Percentiles rank a stretch among this genome's conserved stretches.
phyloP scores from a whole-genome alignment of 352 stramenopile species.

The Globisporangium spiculum region DNA sequence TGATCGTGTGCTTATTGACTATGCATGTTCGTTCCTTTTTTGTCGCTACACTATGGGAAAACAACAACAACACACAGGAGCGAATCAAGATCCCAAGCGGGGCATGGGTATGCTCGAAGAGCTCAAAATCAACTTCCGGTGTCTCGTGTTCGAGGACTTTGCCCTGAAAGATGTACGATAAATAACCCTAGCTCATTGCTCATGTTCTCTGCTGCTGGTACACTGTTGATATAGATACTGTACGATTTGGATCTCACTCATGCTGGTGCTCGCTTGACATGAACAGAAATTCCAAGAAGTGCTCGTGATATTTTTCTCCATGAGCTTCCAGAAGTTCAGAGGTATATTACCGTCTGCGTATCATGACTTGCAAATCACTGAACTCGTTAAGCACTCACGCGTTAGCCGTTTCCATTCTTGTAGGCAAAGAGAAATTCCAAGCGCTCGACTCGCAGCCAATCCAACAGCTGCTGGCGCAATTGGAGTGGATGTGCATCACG shows the following conservation, averaged over 20 bases:
- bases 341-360: neutral
- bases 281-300: constrained; percentile 55
- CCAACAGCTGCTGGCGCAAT: constrained; percentile 44
- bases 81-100: neutral
- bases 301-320: constrained; percentile 66
- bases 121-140: constrained; percentile 44
- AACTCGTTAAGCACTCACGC: neutral
- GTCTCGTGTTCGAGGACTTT: constrained; percentile 52
- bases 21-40: neutral
- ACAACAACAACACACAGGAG: neutral
- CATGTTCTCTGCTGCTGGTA: neutral
- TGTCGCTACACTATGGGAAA: neutral
- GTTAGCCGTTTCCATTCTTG: neutral
- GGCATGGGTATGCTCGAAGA: constrained; percentile 46
- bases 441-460: constrained; percentile 49
- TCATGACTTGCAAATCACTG: neutral
- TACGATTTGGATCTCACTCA: neutral
- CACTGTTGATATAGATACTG: neutral
- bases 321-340: constrained; percentile 68
- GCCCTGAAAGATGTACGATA: constrained; percentile 20
- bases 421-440: constrained; percentile 49
- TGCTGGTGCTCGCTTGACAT: neutral
- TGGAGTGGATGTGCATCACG: constrained; percentile 54
- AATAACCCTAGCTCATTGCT: neutral
- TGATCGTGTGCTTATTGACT: neutral